These are phyloP conservation scores for Alternaria tenuissima DNA, from an alignment of 2,329 filamentous ascomycete species.

Conservation along the genomic window DNA sequence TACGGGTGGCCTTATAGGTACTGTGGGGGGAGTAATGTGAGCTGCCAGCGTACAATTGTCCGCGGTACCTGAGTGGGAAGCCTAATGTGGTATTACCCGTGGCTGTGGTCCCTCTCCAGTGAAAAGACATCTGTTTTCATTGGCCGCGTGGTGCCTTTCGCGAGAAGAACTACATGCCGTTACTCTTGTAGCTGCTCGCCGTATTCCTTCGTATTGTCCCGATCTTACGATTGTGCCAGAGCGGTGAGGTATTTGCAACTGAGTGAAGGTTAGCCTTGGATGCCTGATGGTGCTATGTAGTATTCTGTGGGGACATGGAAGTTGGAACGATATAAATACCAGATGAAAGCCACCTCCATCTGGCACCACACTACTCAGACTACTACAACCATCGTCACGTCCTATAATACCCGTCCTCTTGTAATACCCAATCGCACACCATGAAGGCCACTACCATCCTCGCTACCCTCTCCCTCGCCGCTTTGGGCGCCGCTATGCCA, in stretches of 20 bases:
- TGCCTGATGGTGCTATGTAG: not conserved
- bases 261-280: not conserved
- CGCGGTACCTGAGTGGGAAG: not conserved
- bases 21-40: not conserved
- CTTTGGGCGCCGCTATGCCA: not conserved
- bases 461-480: constrained; percentile 5
- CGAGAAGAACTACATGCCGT: not conserved
- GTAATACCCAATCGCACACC: not conserved
- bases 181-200: not conserved
- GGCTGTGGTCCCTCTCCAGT: not conserved
- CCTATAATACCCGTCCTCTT: not conserved
- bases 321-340: not conserved
- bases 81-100: not conserved
- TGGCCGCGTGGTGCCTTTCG: not conserved
- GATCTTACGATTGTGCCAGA: not conserved
- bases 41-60: not conserved
- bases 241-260: not conserved
- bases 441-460: not conserved
- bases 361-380: not conserved
- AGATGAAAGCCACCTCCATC: not conserved
- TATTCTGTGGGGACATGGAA: not conserved
- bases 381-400: not conserved
- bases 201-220: not conserved
- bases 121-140: no score
- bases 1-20: not conserved